phyloP scores from a whole-genome alignment of 2,329 filamentous ascomycete species.

The Fusarium sp. region DNA sequence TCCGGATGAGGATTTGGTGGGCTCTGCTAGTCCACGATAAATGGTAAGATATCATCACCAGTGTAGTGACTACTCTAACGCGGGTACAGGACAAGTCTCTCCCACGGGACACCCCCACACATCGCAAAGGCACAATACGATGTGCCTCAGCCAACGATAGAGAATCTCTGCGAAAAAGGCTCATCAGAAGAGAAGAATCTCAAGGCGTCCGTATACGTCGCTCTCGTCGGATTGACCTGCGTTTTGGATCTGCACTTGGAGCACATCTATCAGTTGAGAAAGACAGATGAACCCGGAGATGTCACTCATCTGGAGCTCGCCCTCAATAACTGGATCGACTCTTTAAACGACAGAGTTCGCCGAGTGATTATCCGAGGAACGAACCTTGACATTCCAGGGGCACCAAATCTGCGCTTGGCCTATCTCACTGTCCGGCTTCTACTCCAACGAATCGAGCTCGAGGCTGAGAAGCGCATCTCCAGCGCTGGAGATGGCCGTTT shows the following conservation, averaged over 20 bases:
- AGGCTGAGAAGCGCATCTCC: slow-evolving; percentile 50
- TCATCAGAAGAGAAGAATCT: slow-evolving; percentile 26
- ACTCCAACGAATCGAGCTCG: slow-evolving; percentile 59
- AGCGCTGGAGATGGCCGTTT: slow-evolving; percentile 36
- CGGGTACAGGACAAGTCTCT: slow-evolving; percentile 58
- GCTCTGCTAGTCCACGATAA: slow-evolving; percentile 64
- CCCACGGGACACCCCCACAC: slow-evolving; percentile 64
- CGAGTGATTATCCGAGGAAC: slow-evolving; percentile 56
- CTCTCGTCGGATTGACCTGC: slow-evolving; percentile 58
- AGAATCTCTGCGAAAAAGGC: slow-evolving; percentile 47
- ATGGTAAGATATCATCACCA: slow-evolving; percentile 54
- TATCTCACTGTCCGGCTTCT: slow-evolving; percentile 62
- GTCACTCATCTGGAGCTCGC: slow-evolving; percentile 51
- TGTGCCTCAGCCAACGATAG: slow-evolving; percentile 56
- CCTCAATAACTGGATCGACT: slow-evolving; percentile 59
- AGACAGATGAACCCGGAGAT: slow-evolving; percentile 41
- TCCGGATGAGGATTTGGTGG: slow-evolving; percentile 69
- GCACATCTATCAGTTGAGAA: slow-evolving; percentile 51
- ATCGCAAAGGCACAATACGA: slow-evolving; percentile 60
- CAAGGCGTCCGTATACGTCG: slow-evolving; percentile 56
- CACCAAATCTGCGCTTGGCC: slow-evolving; percentile 62
- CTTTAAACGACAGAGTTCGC: slow-evolving; percentile 52
- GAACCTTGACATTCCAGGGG: slow-evolving; percentile 55
- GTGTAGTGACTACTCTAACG: neutral
- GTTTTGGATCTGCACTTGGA: slow-evolving; percentile 47